Evolutionary conservation across 805 yeast genomes (phyloP).

Genomic region (Candida railenensis): DNA sequence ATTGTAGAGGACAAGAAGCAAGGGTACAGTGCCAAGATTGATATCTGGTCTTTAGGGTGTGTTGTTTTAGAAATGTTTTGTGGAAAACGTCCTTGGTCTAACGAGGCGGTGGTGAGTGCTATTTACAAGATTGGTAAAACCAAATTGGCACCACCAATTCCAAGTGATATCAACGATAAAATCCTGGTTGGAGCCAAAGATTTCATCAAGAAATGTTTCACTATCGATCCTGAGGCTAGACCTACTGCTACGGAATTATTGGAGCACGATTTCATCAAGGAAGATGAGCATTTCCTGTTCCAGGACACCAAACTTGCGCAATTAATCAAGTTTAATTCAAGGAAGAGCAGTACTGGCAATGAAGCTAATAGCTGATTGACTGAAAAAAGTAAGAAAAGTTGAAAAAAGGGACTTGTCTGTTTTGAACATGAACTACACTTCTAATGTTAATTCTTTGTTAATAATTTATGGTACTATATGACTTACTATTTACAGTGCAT

Average conservation of each 20-base stretch:
- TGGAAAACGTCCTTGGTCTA: conserved; percentile 96
- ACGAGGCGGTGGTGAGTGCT: conserved; percentile 91
- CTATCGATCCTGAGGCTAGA: conserved; percentile 70
- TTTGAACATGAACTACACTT: too few relatives aligned
- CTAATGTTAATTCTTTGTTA: too few relatives aligned
- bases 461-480: not conserved
- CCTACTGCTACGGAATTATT: conserved; percentile 80
- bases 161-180: conserved; percentile 72
- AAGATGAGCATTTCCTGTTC: conserved; percentile 47
- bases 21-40: conserved; percentile 97
- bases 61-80: conserved; percentile 97
- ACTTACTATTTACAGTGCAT: conserved; percentile 4
- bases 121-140: conserved; percentile 85
- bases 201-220: conserved; percentile 76
- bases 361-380: not conserved
- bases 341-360: conserved; percentile 10
- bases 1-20: conserved; percentile 68
- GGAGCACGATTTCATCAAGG: conserved; percentile 50
- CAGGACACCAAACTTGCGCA: conserved; percentile 53
- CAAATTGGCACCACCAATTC: conserved; percentile 92
- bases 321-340: conserved; percentile 41
- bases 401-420: too few relatives aligned
- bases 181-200: conserved; percentile 65
- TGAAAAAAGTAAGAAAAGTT: too few relatives aligned
- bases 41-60: conserved; percentile 98